Conservation (phyloP, 257 asterid genomes). For the Petunia axillaris region DNA sequence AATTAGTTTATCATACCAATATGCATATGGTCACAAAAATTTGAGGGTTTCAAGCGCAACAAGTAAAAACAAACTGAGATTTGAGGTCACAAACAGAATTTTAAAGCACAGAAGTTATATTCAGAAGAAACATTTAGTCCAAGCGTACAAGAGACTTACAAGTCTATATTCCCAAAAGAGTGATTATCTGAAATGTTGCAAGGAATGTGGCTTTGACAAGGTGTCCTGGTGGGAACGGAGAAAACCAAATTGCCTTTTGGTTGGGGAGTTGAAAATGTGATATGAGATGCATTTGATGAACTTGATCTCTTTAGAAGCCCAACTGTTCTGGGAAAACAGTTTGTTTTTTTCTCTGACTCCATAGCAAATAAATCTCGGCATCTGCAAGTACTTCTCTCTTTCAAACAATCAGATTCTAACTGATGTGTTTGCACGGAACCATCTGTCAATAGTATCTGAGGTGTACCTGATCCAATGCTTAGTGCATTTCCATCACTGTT, state of each 20-base stretch:
- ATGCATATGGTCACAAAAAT: neutral
- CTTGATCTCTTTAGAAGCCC: constrained; percentile 29
- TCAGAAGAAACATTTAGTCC: neutral
- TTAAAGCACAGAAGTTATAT: neutral
- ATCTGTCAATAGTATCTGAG: constrained; percentile 31
- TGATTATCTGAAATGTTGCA: constrained; percentile 32
- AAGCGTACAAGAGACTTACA: constrained; percentile 31
- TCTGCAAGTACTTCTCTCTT: constrained; percentile 31
- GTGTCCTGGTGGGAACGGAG: constrained; percentile 32
- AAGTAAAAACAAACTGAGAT: neutral
- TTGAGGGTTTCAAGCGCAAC: neutral
- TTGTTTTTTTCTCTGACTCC: constrained; percentile 38
- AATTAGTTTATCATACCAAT: neutral
- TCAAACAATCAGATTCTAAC: constrained; percentile 32
- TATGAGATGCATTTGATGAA: constrained; percentile 29
- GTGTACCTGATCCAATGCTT: constrained; percentile 44
- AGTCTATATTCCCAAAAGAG: constrained; percentile 31
- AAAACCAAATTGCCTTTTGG: constrained; percentile 30
- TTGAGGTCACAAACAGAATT: neutral
- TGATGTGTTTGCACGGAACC: constrained; percentile 24
- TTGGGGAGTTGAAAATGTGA: constrained; percentile 18
- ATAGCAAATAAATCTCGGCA: constrained; percentile 35
- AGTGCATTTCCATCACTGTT: constrained; percentile 65
- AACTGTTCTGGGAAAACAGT: constrained; percentile 45
- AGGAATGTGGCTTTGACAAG: constrained; percentile 38